Evolutionary conservation across 768 basidiomycete species (phyloP), one percentile per base, ranked within the genome.

Genomic region (Hebeloma cylindrosporum): DNA sequence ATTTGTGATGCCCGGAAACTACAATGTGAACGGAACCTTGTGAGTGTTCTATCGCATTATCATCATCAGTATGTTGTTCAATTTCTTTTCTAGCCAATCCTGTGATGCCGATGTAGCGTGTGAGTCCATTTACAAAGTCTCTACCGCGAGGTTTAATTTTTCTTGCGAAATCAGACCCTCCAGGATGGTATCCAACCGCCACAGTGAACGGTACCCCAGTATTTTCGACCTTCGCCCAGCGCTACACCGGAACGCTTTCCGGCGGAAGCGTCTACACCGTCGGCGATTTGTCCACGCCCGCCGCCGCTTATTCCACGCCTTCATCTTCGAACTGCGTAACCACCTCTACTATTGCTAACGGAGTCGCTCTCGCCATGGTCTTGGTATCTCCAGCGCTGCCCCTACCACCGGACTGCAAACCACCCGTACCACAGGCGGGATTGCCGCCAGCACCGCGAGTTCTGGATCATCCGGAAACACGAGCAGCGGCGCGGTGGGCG

Each of bases 1-100:
- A 22, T 73, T 70, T 41, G 72, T 73, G 25, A 73, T 75, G 73
- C 73, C 73, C 6, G 72, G 71, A 13, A 71, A 72, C 43, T 73
- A 72, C 59, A 52, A 71, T 34, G 57, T 65, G 42, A 68, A 70
- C 18, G 67, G 66, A 1, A 72, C 69, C 17, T 74, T 72, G 71
- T 72, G 45, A 52, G 72, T 54, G 18, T 9, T 2, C 26, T 28
- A 18, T 5, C 35, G 8, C 9, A 28, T 6, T 8, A 13, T 27
- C 9, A 28, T 20, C 30, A 16, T 26, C 22, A 23, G 11, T 11
- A 4, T 5, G 17, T 28, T 38, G 6, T 21, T 29, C 14, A 40
- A 27, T 17, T 21, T 10, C 11, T 25, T 16, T 23, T 41, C 7
- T 40, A 71, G 71, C 45, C 68, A 73, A 48, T 64, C 60, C 27